These are phyloP conservation scores for Picochlorum sp. DNA, from an alignment of 139 green algal genomes.

Conservation along the genomic window DNA sequence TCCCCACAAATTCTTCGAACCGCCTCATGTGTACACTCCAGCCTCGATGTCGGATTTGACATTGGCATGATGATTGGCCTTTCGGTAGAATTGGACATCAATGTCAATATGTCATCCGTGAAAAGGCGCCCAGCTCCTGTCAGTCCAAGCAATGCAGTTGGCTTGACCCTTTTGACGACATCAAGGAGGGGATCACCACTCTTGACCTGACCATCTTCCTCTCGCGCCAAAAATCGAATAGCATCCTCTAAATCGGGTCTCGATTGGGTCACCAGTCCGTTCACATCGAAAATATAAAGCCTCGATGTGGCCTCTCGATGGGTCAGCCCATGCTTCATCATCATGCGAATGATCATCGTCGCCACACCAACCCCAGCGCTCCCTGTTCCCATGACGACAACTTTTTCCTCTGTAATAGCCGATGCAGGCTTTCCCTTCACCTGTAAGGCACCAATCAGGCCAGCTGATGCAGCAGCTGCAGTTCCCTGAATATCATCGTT, in stretches of 20 bases:
- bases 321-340: conserved; percentile 57
- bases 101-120: conserved; percentile 42
- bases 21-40: conserved; percentile 81
- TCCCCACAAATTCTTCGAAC: conserved; percentile 36
- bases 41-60: conserved; percentile 76
- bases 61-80: conserved; percentile 85
- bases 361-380: conserved; percentile 59
- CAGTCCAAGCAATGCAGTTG: conserved; percentile 77
- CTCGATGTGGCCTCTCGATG: conserved; percentile 35
- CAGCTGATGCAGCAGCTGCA: conserved; percentile 43
- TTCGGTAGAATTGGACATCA: conserved; percentile 52
- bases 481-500: conserved; percentile 75
- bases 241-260: conserved; percentile 29
- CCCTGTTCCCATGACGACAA: conserved; percentile 60
- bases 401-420: conserved; percentile 49
- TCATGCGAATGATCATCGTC: conserved; percentile 46
- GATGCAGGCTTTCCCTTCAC: conserved; percentile 22
- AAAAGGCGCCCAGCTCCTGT: conserved; percentile 56
- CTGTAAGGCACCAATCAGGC: conserved; percentile 48
- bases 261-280: conserved; percentile 47
- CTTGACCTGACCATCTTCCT: conserved; percentile 12
- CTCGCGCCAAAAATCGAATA: conserved; percentile 59
- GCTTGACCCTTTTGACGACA: conserved; percentile 49
- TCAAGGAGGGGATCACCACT: conserved; percentile 56
- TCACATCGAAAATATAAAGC: conserved; percentile 65